Conservation (phyloP, 139 green algal genomes). For the Micromonas commoda region DNA sequence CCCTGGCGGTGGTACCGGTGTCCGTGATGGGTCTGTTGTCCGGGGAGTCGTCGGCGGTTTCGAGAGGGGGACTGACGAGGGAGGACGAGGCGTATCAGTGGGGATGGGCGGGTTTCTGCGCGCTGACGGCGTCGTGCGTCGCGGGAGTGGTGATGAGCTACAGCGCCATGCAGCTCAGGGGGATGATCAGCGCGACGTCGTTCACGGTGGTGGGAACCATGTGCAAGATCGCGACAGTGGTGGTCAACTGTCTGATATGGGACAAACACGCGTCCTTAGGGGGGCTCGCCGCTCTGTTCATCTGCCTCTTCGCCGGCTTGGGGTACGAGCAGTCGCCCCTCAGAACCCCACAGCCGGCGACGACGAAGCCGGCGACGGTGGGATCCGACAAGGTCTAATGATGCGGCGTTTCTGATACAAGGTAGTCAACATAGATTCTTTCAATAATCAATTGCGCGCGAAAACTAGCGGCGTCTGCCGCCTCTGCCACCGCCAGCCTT, state of each 20-base stretch:
- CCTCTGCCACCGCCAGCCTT: not conserved
- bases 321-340: conserved; percentile 48
- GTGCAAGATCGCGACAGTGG: conserved; percentile 70
- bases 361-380: not conserved
- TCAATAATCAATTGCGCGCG: not conserved
- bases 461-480: not conserved
- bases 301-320: conserved; percentile 42
- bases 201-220: conserved; percentile 79
- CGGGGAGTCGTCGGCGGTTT: too few relatives aligned
- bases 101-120: conserved; percentile 25
- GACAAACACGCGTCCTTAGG: conserved; percentile 53
- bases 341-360: conserved; percentile 17
- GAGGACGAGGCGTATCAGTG: conserved; percentile 33
- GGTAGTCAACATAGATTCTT: not conserved
- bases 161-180: conserved; percentile 59
- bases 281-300: conserved; percentile 40
- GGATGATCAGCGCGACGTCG: conserved; percentile 58
- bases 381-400: not conserved
- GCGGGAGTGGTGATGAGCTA: conserved; percentile 61
- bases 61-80: too few relatives aligned
- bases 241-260: conserved; percentile 66
- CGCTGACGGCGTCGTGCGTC: conserved; percentile 58
- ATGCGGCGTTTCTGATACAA: not conserved
- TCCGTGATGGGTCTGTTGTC: conserved; percentile 24
- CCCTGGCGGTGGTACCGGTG: conserved; percentile 33